Conservation (phyloP, 2,329 filamentous ascomycete species). For the Xylariaceae sp. region DNA sequence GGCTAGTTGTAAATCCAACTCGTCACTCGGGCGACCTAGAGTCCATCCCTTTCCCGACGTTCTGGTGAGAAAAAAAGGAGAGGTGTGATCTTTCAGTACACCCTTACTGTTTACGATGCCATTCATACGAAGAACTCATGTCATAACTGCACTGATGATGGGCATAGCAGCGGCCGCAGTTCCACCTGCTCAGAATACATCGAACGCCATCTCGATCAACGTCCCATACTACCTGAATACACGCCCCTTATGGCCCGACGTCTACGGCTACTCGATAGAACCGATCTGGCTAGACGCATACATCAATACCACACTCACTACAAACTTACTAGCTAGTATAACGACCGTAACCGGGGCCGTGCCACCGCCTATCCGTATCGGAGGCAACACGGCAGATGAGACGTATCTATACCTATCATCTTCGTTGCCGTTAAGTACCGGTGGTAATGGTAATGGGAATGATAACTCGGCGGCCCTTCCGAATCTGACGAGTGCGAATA, state of each 20-base stretch:
- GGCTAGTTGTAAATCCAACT: too few species aligned
- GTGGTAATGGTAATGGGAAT: too few species aligned
- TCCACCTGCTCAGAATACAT: constrained; percentile 17
- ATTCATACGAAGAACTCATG: too few species aligned
- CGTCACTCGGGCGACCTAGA: too few species aligned
- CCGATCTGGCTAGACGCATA: constrained; percentile 33
- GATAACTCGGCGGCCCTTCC: constrained; percentile 28
- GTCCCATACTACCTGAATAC: constrained; percentile 25
- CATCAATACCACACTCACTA: constrained; percentile 26
- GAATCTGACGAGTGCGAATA: constrained; percentile 17
- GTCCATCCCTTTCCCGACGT: too few species aligned
- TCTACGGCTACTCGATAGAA: constrained; percentile 34
- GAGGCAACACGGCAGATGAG: constrained; percentile 34
- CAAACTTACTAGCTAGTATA: constrained; percentile 26
- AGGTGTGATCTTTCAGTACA: too few species aligned
- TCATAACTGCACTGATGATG: constrained; percentile 9
- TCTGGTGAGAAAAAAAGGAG: too few species aligned
- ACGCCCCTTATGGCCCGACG: constrained; percentile 26
- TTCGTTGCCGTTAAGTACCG: constrained; percentile 22
- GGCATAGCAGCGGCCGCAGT: constrained; percentile 9
- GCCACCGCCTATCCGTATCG: constrained; percentile 31
- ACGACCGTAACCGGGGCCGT: constrained; percentile 29
- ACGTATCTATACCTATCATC: constrained; percentile 28
- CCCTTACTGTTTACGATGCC: constrained; percentile 5
- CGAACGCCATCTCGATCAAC: constrained; percentile 16